These are phyloP conservation scores for Dioscorea zingiberensis DNA, from an alignment of 106 monocot species.

Conservation along the genomic window DNA sequence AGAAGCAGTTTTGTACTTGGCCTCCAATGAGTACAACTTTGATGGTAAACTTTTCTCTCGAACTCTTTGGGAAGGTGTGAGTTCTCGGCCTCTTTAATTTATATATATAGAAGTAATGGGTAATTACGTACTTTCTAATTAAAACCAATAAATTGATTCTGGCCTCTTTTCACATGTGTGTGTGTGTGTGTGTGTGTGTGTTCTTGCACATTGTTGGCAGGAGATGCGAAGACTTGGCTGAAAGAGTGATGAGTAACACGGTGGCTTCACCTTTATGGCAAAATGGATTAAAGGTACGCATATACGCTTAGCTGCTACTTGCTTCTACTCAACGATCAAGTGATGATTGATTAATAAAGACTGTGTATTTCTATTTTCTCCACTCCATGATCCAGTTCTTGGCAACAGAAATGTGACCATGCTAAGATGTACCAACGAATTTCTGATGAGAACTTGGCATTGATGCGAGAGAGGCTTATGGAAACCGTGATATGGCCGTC, in stretches of 20 bases:
- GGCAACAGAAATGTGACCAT: slow-evolving; percentile 85
- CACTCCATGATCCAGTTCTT: no score
- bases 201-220: no score
- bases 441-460: slow-evolving; percentile 71
- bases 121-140: no score
- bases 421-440: slow-evolving; percentile 82
- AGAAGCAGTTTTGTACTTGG: slow-evolving; percentile 78
- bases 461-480: slow-evolving; percentile 88
- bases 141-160: no score
- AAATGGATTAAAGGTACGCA: slow-evolving; percentile 90
- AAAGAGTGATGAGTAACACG: slow-evolving; percentile 96
- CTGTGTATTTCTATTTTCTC: no score
- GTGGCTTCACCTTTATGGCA: slow-evolving; percentile 77
- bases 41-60: slow-evolving; percentile 73
- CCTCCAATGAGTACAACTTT: slow-evolving; percentile 44
- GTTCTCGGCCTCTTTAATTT: no score
- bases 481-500: slow-evolving; percentile 96
- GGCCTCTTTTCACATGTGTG: neutral
- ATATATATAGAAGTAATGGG: no score
- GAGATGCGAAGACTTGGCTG: slow-evolving; percentile 92
- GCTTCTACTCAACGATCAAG: neutral
- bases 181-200: no score
- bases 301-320: slow-evolving; percentile 9
- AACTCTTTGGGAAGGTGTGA: slow-evolving; percentile 73
- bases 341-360: no score